phyloP scores from a whole-genome alignment of 2,329 filamentous ascomycete genomes.

The Neofusicoccum sp. region DNA sequence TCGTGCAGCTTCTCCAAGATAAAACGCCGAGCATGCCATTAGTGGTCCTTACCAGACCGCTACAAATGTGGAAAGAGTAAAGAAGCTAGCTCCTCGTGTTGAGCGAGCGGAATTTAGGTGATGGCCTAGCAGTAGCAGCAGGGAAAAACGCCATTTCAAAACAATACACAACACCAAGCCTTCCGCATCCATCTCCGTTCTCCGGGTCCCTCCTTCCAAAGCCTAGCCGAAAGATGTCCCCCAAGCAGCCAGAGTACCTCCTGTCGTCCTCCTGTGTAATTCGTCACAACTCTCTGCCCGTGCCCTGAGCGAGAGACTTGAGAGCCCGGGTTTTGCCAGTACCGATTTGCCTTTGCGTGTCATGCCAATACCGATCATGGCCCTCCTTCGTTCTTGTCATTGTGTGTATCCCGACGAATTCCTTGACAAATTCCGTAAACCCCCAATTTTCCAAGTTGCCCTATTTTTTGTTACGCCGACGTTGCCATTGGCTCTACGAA shows the following conservation, averaged over 20 bases:
- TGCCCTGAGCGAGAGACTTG: conserved; percentile 6
- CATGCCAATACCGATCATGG: conserved; percentile 12
- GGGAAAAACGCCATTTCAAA: conserved; percentile 13
- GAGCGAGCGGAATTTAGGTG: conserved; percentile 16
- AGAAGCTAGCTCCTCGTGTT: conserved; percentile 15
- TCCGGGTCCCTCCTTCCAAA: conserved; percentile 8
- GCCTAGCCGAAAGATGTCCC: conserved; percentile 12
- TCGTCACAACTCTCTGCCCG: conserved; percentile 11
- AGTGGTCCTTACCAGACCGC: conserved; percentile 3
- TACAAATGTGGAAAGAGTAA: conserved; percentile 14
- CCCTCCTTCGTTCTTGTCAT: conserved; percentile 13
- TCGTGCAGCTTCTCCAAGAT: conserved; percentile 3
- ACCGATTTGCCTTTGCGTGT: too few relatives aligned
- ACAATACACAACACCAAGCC: conserved; percentile 16
- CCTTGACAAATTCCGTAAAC: conserved; percentile 14
- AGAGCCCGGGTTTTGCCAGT: conserved; percentile 8
- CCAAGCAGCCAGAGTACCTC: conserved; percentile 12
- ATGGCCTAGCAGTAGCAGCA: conserved; percentile 15
- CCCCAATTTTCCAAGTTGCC: conserved; percentile 1
- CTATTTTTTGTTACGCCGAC: conserved; percentile 13
- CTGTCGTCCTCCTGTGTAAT: conserved; percentile 14
- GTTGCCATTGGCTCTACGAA: conserved; percentile 12
- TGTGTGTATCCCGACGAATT: conserved; percentile 15
- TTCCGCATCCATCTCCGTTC: conserved; percentile 13
- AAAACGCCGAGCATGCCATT: conserved; percentile 14